These are phyloP conservation scores for Aspergillus baeticus DNA, from an alignment of 495 filamentous ascomycete genomes.

Conservation along the genomic window DNA sequence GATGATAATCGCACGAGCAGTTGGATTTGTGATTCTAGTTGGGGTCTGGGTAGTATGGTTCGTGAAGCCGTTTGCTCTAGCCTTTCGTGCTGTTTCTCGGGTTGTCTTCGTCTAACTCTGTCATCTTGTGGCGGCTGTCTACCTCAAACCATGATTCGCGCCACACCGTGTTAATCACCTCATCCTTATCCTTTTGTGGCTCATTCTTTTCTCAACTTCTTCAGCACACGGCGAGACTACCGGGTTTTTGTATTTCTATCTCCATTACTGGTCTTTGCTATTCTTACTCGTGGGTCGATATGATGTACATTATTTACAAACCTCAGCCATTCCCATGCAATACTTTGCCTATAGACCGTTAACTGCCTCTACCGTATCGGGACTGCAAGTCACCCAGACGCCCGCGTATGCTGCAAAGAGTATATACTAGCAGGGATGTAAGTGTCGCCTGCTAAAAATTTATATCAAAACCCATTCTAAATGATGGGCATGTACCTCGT, in stretches of 20 bases:
- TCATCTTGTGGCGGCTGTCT: neutral
- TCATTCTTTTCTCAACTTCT: neutral
- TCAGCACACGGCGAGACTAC: neutral
- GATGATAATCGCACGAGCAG: conserved; percentile 31
- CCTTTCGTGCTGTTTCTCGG: conserved; percentile 30
- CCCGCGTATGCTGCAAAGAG: no score
- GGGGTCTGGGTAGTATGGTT: conserved; percentile 46
- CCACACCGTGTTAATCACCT: neutral
- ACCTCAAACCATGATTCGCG: neutral
- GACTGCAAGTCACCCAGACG: no score
- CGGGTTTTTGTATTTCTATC: conserved; percentile 1
- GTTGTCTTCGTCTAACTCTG: conserved; percentile 21
- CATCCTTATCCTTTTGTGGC: neutral
- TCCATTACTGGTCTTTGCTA: neutral
- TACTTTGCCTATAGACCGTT: neutral
- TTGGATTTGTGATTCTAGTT: conserved; percentile 36
- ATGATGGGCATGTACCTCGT: no score
- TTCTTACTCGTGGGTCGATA: conserved; percentile 1
- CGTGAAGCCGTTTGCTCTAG: conserved; percentile 37
- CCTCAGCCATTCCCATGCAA: neutral
- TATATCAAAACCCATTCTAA: no score
- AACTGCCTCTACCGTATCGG: neutral
- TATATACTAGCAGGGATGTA: no score
- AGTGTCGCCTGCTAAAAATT: neutral
- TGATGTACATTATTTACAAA: neutral